Conservation (phyloP, 768 basidiomycete species). For the Dictyophora rubrovolvata region DNA sequence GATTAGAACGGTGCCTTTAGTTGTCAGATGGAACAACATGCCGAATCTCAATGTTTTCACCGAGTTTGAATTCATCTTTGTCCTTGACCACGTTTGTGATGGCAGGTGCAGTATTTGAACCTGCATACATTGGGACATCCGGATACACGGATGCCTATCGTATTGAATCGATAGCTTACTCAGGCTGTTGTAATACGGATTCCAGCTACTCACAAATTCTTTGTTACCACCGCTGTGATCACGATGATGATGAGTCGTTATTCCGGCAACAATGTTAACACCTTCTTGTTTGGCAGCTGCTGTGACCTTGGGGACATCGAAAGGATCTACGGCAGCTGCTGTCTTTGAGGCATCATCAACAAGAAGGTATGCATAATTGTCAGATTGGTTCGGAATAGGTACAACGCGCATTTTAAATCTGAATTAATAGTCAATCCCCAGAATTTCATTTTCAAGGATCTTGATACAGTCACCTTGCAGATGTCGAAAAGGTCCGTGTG, state of each 20-base stretch:
- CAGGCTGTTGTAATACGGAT: background rate
- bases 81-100: constrained; percentile 71
- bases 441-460: background rate
- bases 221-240: constrained; percentile 87
- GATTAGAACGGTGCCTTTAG: background rate
- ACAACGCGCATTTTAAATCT: constrained; percentile 54
- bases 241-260: constrained; percentile 89
- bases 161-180: background rate
- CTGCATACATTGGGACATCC: constrained; percentile 59
- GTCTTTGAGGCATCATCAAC: constrained; percentile 55
- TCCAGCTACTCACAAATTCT: constrained; percentile 27
- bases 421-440: background rate
- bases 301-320: constrained; percentile 59
- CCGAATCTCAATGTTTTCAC: constrained; percentile 52
- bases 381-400: constrained; percentile 66
- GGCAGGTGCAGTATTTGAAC: constrained; percentile 58
- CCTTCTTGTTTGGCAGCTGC: constrained; percentile 50
- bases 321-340: constrained; percentile 76
- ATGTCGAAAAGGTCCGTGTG: constrained; percentile 6
- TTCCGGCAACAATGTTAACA: constrained; percentile 56
- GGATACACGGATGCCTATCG: constrained; percentile 37
- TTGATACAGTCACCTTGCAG: background rate
- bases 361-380: constrained; percentile 82
- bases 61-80: constrained; percentile 70
- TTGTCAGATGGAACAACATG: constrained; percentile 18